phyloP scores from a whole-genome alignment of 148 eudicot genomes.

The Chenopodium quinoa region DNA sequence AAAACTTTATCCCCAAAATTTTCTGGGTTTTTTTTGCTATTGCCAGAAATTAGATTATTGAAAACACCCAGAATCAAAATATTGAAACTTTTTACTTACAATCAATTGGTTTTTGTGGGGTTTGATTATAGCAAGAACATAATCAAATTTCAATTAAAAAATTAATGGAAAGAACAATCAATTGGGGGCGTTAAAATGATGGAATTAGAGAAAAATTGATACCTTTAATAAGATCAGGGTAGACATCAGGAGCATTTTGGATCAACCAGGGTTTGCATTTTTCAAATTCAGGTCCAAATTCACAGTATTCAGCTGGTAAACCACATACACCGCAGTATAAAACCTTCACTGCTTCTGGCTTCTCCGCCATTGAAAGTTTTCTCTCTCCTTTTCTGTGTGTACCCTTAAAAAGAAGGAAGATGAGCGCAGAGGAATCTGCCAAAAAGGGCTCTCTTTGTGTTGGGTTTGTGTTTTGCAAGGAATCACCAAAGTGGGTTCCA shows the following conservation, averaged over 20 bases:
- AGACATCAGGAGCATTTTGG: slow-evolving; percentile 63
- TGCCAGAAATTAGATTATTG: not conserved
- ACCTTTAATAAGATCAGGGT: slow-evolving; percentile 83
- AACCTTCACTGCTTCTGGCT: slow-evolving; percentile 63
- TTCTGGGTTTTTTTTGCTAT: not conserved
- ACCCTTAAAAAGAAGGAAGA: not conserved
- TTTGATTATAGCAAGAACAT: not conserved
- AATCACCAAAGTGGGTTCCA: not conserved
- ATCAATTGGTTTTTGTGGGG: not conserved
- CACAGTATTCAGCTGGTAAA: slow-evolving; percentile 88
- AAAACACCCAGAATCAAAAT: not conserved
- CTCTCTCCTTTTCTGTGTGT: slow-evolving; percentile 4
- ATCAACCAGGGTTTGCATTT: slow-evolving; percentile 95
- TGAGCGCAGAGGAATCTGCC: not conserved
- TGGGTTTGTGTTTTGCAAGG: not conserved
- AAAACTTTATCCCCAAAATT: not conserved
- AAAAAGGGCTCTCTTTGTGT: not conserved
- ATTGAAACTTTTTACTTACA: not conserved
- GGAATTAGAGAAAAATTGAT: not conserved
- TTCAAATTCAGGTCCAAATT: slow-evolving; percentile 88
- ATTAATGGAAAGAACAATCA: not conserved
- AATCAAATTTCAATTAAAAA: not conserved
- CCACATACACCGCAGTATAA: slow-evolving; percentile 82
- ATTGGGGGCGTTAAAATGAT: not conserved
- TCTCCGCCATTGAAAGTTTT: slow-evolving; percentile 60